A percentile compares a stretch with the other conserved stretches of the same genome.
Conservation (phyloP, 768 basidiomycete species). For the Tylopilus sp. region DNA sequence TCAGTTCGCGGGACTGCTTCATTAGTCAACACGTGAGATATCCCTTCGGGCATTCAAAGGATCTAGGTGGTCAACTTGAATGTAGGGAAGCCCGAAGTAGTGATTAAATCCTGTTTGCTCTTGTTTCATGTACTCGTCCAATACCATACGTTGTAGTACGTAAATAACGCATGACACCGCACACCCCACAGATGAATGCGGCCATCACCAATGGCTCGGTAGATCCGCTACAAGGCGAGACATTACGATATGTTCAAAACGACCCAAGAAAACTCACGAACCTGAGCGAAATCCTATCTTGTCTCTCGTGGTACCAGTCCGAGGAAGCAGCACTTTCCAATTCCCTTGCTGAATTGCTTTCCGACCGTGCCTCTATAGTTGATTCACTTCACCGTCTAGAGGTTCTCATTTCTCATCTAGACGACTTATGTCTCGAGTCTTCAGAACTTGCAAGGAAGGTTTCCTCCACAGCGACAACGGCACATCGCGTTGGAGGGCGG, state of each 20-base stretch:
- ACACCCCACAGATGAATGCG: slow-evolving; percentile 10
- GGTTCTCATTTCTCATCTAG: slow-evolving; percentile 56
- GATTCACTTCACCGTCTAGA: slow-evolving; percentile 60
- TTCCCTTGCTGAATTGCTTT: slow-evolving; percentile 67
- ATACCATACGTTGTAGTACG: background rate
- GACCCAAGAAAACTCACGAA: slow-evolving; percentile 47
- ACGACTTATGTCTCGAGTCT: slow-evolving; percentile 60
- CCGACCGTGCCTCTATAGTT: slow-evolving; percentile 63
- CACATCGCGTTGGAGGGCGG: slow-evolving; percentile 86
- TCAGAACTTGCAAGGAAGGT: slow-evolving; percentile 54
- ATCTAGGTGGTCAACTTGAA: too few relatives aligned
- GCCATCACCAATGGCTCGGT: slow-evolving; percentile 4
- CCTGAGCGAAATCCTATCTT: slow-evolving; percentile 68
- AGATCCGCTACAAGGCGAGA: slow-evolving; percentile 9
- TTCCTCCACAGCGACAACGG: slow-evolving; percentile 70
- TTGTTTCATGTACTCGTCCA: background rate
- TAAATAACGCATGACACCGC: too few relatives aligned
- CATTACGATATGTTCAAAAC: slow-evolving; percentile 7
- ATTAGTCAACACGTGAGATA: slow-evolving; percentile 56
- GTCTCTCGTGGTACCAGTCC: slow-evolving; percentile 69
- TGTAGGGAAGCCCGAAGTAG: too few relatives aligned
- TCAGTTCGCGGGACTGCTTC: slow-evolving; percentile 61
- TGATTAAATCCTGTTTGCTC: too few relatives aligned
- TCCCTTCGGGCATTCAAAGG: slow-evolving; percentile 31
- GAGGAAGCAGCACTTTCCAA: slow-evolving; percentile 75